phyloP scores from a whole-genome alignment of 306 rosid genomes.

The Prunus davidiana region DNA sequence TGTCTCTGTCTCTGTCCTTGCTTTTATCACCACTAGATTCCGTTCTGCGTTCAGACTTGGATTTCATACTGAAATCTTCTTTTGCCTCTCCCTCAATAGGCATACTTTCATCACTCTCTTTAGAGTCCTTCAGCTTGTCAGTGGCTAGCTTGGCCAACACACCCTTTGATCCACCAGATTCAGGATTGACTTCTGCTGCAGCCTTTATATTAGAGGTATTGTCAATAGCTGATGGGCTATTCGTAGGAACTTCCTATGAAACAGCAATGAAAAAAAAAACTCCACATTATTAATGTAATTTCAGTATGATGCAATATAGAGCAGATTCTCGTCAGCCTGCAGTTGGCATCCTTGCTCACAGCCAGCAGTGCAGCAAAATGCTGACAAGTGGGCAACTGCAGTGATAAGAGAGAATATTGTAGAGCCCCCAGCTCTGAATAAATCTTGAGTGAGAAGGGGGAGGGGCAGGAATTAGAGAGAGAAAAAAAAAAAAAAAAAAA shows the following conservation, averaged over 20 bases:
- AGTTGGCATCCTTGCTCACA: conserved; percentile 10
- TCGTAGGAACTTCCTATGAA: conserved; percentile 57
- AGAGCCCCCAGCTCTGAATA: not conserved
- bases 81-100: conserved; percentile 50
- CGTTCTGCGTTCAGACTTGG: conserved; percentile 56
- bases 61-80: conserved; percentile 52
- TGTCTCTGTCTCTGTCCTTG: conserved; percentile 47
- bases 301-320: not conserved
- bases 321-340: not conserved
- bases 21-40: conserved; percentile 54
- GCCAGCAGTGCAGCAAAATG: conserved; percentile 9
- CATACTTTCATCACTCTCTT: conserved; percentile 55
- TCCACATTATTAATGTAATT: not conserved
- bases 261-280: conserved; percentile 2
- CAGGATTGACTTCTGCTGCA: conserved; percentile 39
- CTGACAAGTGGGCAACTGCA: not conserved
- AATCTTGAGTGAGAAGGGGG: not conserved
- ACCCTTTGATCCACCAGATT: conserved; percentile 51
- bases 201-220: conserved; percentile 41
- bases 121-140: conserved; percentile 59
- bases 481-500: not conserved
- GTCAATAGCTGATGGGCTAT: conserved; percentile 49
- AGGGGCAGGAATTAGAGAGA: not conserved
- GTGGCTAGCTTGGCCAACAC: conserved; percentile 39
- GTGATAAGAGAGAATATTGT: not conserved